Percentiles rank a stretch among this genome's conserved stretches.
phyloP scores from a whole-genome alignment of 768 basidiomycete species.

The Rhodotorula diobovata region DNA sequence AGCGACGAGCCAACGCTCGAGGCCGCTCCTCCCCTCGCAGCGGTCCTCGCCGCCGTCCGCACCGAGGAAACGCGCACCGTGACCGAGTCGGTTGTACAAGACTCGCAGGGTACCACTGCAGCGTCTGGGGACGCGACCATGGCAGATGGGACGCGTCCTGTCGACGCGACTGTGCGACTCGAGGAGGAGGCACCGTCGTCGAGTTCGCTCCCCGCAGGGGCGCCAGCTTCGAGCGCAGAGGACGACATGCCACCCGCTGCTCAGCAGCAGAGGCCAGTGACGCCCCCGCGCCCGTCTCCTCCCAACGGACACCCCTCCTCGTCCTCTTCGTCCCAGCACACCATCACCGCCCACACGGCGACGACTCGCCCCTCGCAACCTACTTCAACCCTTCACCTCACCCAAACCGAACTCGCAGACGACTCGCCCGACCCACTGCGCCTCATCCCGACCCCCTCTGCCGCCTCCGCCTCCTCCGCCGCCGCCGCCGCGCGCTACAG shows the following conservation, averaged over 20 bases:
- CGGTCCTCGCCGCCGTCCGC: no score
- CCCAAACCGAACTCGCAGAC: not conserved
- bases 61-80: no score
- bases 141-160: not conserved
- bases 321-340: not conserved
- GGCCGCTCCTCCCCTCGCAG: no score
- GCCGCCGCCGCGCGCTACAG: no score
- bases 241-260: not conserved
- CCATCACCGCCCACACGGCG: not conserved
- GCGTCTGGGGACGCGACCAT: not conserved
- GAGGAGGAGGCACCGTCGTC: not conserved
- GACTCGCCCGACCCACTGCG: slow-evolving; percentile 12
- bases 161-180: not conserved
- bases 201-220: not conserved
- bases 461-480: not conserved
- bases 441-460: not conserved
- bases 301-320: not conserved
- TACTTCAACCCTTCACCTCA: not conserved
- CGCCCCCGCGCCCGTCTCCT: not conserved
- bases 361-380: not conserved
- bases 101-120: no score
- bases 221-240: not conserved
- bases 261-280: not conserved
- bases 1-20: no score
- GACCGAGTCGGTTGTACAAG: no score